phyloP scores from a whole-genome alignment of 129 eudicot genomes.

The Escallonia herrerae region DNA sequence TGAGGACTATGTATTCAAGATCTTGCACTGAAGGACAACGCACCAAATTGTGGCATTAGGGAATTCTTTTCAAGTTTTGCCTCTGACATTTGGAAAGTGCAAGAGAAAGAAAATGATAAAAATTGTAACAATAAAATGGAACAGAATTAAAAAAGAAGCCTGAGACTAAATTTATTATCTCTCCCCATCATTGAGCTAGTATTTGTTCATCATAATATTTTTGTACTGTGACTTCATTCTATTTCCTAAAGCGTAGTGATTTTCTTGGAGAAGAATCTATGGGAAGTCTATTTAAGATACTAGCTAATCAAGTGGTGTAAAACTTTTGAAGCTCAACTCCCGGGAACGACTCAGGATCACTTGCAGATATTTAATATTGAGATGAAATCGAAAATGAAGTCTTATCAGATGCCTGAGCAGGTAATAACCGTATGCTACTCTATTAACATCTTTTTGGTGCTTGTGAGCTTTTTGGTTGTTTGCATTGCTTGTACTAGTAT shows the following conservation, averaged over 20 bases:
- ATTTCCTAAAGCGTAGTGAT: neutral
- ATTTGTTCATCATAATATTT: neutral
- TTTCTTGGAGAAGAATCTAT: neutral
- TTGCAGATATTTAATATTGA: constrained; percentile 92
- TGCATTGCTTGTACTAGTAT: neutral
- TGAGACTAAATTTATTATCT: too few relatives aligned
- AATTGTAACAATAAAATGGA: too few relatives aligned
- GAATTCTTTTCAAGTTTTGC: too few relatives aligned
- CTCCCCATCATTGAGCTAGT: neutral
- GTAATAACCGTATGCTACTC: constrained; percentile 17
- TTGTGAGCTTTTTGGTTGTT: too few relatives aligned
- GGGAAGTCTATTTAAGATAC: neutral
- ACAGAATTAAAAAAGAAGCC: too few relatives aligned
- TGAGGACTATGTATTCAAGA: too few relatives aligned
- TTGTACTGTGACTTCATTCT: neutral
- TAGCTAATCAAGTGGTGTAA: constrained; percentile 15
- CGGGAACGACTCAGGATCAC: constrained; percentile 96
- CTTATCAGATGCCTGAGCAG: constrained; percentile 99
- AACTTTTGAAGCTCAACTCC: constrained; percentile 70
- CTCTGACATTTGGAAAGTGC: too few relatives aligned
- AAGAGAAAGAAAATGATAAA: too few relatives aligned
- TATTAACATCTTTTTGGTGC: neutral
- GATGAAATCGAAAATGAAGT: constrained; percentile 77
- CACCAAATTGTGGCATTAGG: too few relatives aligned
- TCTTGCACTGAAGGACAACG: too few relatives aligned